A percentile compares a stretch with the other conserved stretches of the same genome.
Conservation (phyloP, 441 rosid genomes). For the Erysimum cheiri region DNA sequence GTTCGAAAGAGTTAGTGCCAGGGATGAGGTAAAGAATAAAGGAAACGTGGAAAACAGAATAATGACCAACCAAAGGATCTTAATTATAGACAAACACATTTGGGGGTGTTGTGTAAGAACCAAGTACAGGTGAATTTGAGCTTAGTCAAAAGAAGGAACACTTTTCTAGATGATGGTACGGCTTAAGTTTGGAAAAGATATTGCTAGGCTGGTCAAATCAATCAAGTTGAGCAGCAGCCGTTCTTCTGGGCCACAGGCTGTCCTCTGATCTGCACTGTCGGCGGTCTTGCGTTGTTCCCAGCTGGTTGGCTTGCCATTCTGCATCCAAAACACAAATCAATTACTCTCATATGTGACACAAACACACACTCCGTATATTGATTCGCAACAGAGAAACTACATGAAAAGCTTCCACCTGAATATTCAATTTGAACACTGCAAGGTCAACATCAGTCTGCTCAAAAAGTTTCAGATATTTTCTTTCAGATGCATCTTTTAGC, state of each 20-base stretch:
- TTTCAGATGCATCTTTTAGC: background rate
- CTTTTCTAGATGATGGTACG: slow-evolving; percentile 14
- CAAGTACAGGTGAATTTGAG: slow-evolving; percentile 14
- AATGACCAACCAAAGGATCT: slow-evolving; percentile 6
- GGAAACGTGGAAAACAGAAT: slow-evolving; percentile 7
- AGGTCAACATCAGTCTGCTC: slow-evolving; percentile 13
- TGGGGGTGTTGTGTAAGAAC: slow-evolving; percentile 12
- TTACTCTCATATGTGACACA: slow-evolving; percentile 5
- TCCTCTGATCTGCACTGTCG: slow-evolving; percentile 68
- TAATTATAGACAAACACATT: slow-evolving; percentile 28
- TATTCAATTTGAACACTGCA: slow-evolving; percentile 17
- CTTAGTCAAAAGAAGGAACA: slow-evolving; percentile 2
- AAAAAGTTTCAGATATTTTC: background rate
- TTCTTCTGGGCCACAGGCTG: slow-evolving; percentile 67
- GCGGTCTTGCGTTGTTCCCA: slow-evolving; percentile 61
- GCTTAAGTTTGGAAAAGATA: background rate
- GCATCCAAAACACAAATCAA: slow-evolving; percentile 34
- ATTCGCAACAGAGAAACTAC: slow-evolving; percentile 4
- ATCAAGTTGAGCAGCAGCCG: slow-evolving; percentile 68
- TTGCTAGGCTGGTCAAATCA: slow-evolving; percentile 4
- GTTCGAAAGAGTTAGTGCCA: slow-evolving; percentile 5
- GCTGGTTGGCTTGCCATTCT: slow-evolving; percentile 86
- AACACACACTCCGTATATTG: background rate
- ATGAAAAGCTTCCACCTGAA: background rate
- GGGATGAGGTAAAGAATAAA: background rate